phyloP scores from a whole-genome alignment of 2,329 filamentous ascomycete genomes.

The Dothistroma pini region DNA sequence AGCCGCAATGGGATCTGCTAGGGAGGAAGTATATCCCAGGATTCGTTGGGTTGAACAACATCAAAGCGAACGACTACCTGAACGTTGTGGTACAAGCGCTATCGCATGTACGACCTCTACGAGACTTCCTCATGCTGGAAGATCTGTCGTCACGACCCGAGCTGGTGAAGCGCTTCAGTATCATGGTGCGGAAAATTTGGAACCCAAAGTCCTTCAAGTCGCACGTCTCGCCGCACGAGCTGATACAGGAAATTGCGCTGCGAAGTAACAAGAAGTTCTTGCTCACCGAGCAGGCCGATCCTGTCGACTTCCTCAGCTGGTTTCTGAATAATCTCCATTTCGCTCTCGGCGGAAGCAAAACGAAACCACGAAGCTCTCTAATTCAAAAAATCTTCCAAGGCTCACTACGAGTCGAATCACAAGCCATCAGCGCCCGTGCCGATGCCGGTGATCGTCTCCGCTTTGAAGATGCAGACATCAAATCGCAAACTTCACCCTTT shows the following conservation, averaged over 20 bases:
- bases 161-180: conserved; percentile 81
- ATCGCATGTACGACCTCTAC: conserved; percentile 80
- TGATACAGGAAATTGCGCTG: conserved; percentile 89
- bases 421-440: conserved; percentile 86
- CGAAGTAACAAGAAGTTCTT: conserved; percentile 91
- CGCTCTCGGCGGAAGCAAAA: conserved; percentile 82
- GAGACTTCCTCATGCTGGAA: conserved; percentile 89
- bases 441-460: conserved; percentile 82
- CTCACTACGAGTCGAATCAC: conserved; percentile 84
- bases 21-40: conserved; percentile 87
- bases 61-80: conserved; percentile 98
- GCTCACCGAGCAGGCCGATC: conserved; percentile 85
- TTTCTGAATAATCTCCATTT: conserved; percentile 95
- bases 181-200: conserved; percentile 94
- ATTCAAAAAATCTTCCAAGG: conserved; percentile 94
- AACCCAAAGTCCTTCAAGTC: conserved; percentile 94
- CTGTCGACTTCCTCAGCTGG: conserved; percentile 95
- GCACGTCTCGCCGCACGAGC: conserved; percentile 94
- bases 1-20: conserved; percentile 68
- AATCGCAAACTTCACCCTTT: conserved; percentile 73
- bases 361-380: conserved; percentile 78
- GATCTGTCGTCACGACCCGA: conserved; percentile 71
- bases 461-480: conserved; percentile 88
- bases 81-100: conserved; percentile 92
- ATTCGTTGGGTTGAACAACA: conserved; percentile 99